A percentile compares a stretch with the other conserved stretches of the same genome.
Evolutionary conservation across 1,139 yeast species (phyloP).

Genomic region (Suhomyces anneliseae): DNA sequence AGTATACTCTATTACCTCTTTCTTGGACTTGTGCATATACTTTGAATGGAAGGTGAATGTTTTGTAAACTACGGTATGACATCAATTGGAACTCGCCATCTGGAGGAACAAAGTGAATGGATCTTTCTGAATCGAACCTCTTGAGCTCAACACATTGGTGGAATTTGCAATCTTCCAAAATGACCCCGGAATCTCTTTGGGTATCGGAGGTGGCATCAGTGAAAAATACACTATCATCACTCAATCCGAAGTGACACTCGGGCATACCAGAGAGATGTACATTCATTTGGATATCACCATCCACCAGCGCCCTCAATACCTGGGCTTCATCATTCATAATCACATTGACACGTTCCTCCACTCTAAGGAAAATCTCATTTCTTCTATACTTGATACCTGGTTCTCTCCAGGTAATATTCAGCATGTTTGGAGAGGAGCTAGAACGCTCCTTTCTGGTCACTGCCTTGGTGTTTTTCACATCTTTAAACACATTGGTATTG

Average conservation of each 20-base stretch:
- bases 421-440: constrained; percentile 1
- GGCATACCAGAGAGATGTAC: constrained; percentile 79
- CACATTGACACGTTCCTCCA: constrained; percentile 72
- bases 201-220: constrained; percentile 7
- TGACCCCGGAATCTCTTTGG: constrained; percentile 38
- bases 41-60: constrained; percentile 69
- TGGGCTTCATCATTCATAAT: constrained; percentile 62
- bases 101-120: constrained; percentile 80
- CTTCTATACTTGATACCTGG: constrained; percentile 74
- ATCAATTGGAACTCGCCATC: constrained; percentile 91
- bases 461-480: constrained; percentile 9
- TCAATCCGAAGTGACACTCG: constrained; percentile 61
- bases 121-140: constrained; percentile 63
- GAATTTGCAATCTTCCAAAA: constrained; percentile 77
- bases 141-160: constrained; percentile 83
- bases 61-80: constrained; percentile 61
- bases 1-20: constrained; percentile 52
- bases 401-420: constrained; percentile 62
- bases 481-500: constrained; percentile 25
- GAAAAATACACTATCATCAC: constrained; percentile 39
- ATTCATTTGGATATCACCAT: constrained; percentile 72
- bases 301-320: constrained; percentile 69
- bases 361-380: constrained; percentile 77
- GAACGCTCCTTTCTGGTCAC: constrained; percentile 1
- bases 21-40: constrained; percentile 63